phyloP scores from a whole-genome alignment of 805 yeast genomes.

The Pichia heedii region DNA sequence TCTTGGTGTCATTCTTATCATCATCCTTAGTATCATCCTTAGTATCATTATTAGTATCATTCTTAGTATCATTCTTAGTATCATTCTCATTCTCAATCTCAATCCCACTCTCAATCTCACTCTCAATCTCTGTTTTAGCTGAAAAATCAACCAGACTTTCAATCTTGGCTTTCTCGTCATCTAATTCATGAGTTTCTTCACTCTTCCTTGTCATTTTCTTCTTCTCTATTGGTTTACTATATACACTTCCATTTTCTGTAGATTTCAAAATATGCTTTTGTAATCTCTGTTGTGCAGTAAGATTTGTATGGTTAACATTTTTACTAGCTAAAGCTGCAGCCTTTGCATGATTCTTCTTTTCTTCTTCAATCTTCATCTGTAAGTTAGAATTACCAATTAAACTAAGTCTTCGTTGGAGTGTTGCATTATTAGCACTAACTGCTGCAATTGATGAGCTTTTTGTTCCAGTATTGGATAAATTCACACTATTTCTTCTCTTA shows the following conservation, averaged over 20 bases:
- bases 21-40: not conserved
- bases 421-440: not conserved
- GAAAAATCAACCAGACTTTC: not conserved
- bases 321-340: constrained; percentile 15
- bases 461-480: not conserved
- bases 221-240: constrained; percentile 19
- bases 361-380: constrained; percentile 10
- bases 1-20: not conserved
- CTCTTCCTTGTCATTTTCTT: not conserved
- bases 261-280: constrained; percentile 28
- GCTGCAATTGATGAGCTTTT: not conserved
- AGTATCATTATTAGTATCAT: not conserved
- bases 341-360: not conserved
- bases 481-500: constrained; percentile 3
- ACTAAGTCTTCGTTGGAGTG: constrained; percentile 2
- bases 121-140: not conserved
- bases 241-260: constrained; percentile 24
- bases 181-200: too few relatives aligned
- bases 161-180: not conserved
- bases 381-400: not conserved
- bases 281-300: constrained; percentile 29
- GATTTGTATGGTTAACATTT: constrained; percentile 9
- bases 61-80: not conserved
- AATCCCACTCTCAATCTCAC: not conserved
- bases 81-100: not conserved